Base-by-base conservation (phyloP, 768 basidiomycete genomes). In the Leccinum broughii region DNA sequence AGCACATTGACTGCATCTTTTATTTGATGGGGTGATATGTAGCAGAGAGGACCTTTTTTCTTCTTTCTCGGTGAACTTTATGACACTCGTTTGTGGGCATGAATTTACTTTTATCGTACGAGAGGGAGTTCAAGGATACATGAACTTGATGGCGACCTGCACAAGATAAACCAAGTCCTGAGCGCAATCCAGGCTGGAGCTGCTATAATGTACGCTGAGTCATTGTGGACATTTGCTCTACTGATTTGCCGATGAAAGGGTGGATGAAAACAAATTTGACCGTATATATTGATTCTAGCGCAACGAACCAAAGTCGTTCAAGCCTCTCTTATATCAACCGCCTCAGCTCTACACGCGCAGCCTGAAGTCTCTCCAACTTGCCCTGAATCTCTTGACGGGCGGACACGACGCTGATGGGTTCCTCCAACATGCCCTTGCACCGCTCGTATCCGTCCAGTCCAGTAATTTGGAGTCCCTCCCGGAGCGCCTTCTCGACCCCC, bases 381-480 rank as follows among this genome's bases (percentile, higher is more conserved):
- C 83, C 83, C 60, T 64, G 54, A 44, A 86, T 64, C 50, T 85
- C 85, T 26, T 76, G 77, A 11, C 88, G 75, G 24, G 68, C 72
- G 3, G 76, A 76, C 0, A 80, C 75, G 20, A 85, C 62, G 14
- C 76, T 69, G 0, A 77, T 74, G 15, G 72, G 78, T 66, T 90
- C 86, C 62, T 81, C 79, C 2, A 87, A 72, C 52, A 84, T 76
- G 37, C 82, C 77, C 60, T 72, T 70, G 66, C 85, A 88, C 20
- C 81, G 81, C 1, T 71, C 66, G 13, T 71, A 66, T 0, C 78
- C 85, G 14, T 84, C 78, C 0, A 74, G 61, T 1, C 82, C 80
- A 13, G 82, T 81, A 50, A 89, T 73, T 0, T 81, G 80, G 5
- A 91, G 79, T 0, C 81, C 82, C 0, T 70, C 64, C 41, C 77